Evolutionary conservation across 495 filamentous ascomycete species (phyloP), one percentile per base, ranked within the genome.

Genomic region (Penicillium paradoxum): DNA sequence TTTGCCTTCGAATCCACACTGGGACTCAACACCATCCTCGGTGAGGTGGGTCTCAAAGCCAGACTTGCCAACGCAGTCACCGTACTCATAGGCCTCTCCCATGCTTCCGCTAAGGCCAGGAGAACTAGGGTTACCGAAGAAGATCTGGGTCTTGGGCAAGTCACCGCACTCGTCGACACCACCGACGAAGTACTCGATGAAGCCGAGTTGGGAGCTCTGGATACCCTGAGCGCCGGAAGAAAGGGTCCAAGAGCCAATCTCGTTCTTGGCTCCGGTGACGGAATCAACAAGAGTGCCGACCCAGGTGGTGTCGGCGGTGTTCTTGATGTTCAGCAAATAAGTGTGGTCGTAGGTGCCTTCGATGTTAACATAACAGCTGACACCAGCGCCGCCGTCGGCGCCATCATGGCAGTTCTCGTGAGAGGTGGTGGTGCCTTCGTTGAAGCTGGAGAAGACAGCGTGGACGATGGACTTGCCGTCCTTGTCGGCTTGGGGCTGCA

Each of bases 391-490:
- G 1, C 65, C 65, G 15, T 68, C 65, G 0, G 65, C 65, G 6
- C 63, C 65, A 27, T 66, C 49, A 21, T 33, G 51, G 53, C 65
- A 68, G 55, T 66, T 64, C 2, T 29, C 29, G 18, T 60, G 54
- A 17, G 10, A 36, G 11, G 51, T 56, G 15, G 58, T 62, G 1
- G 62, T 59, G 4, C 65, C 65, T 0, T 27, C 34, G 9, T 66
- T 47, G 42, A 66, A 68, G 55, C 65, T 68, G 29, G 60, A 64
- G 58, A 68, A 68, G 3, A 53, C 65, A 19, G 50, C 65, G 57
- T 68, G 65, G 33, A 68, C 32, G 38, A 66, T 45, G 36, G 56
- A 49, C 9, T 48, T 18, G 17, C 54, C 58, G 33, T 36, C 21
- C 0, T 27, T 21, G 18, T 54, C 44, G 25, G 52, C 37, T 34